phyloP scores from a whole-genome alignment of 768 basidiomycete genomes.

The Cystofilobasidium bisporidii region DNA sequence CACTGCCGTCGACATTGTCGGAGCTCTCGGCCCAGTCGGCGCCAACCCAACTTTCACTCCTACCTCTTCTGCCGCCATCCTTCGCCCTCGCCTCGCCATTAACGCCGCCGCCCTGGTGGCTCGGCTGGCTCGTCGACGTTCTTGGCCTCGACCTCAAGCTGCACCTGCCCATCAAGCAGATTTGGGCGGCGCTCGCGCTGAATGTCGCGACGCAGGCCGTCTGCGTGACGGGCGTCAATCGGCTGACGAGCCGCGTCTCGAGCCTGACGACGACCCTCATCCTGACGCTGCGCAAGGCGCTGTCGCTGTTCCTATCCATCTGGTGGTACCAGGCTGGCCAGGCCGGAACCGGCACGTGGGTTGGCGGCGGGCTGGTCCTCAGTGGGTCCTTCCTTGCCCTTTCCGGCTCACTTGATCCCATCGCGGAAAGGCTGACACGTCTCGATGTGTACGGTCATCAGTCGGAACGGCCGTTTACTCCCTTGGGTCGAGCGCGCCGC shows the following conservation, averaged over 20 bases:
- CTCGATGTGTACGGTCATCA: neutral
- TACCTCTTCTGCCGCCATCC: conserved; percentile 17
- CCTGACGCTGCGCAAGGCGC: conserved; percentile 67
- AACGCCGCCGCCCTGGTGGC: neutral
- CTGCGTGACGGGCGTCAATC: conserved; percentile 77
- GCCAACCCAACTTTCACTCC: conserved; percentile 18
- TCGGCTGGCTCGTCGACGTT: neutral
- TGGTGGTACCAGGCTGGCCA: conserved; percentile 65
- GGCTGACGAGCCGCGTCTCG: conserved; percentile 60
- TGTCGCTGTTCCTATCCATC: conserved; percentile 68
- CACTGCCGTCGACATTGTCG: conserved; percentile 12
- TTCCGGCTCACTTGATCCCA: too few relatives aligned
- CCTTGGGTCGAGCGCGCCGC: neutral
- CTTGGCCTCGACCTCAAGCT: conserved; percentile 26
- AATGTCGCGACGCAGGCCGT: conserved; percentile 66
- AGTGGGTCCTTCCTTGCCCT: conserved; percentile 30
- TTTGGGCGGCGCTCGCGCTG: conserved; percentile 52
- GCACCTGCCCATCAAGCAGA: conserved; percentile 35
- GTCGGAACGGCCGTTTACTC: conserved; percentile 15
- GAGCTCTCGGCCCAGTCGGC: conserved; percentile 12
- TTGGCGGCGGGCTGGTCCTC: conserved; percentile 67
- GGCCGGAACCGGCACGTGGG: conserved; percentile 55
- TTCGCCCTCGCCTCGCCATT: neutral
- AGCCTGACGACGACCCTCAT: conserved; percentile 73
- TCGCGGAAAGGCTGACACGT: neutral